Evolutionary conservation across 2,329 filamentous ascomycete genomes (phyloP).

Genomic region (Phoma sp.): DNA sequence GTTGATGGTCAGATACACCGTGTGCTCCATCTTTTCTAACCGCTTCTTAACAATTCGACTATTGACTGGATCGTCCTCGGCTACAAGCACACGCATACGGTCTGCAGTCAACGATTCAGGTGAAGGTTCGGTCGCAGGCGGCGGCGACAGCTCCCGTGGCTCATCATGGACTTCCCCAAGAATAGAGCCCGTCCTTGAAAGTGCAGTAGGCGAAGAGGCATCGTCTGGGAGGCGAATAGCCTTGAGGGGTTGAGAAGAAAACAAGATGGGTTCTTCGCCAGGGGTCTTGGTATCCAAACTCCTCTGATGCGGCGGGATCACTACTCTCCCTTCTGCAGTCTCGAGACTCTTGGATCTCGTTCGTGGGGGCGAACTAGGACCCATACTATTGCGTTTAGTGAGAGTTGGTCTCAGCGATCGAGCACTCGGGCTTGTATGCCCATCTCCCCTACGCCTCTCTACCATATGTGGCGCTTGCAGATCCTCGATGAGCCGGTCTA

Average conservation of each 20-base stretch:
- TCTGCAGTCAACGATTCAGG: constrained; percentile 41
- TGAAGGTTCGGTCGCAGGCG: constrained; percentile 3
- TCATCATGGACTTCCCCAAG: constrained; percentile 40
- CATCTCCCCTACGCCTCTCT: constrained; percentile 23
- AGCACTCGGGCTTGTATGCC: constrained; percentile 27
- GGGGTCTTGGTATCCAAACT: constrained; percentile 54
- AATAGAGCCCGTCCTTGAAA: constrained; percentile 30
- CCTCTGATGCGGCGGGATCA: constrained; percentile 38
- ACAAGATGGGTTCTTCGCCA: constrained; percentile 51
- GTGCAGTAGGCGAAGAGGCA: constrained; percentile 20
- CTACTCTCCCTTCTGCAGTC: constrained; percentile 11
- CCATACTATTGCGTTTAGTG: constrained; percentile 39
- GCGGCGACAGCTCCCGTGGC: constrained; percentile 16
- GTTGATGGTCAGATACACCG: constrained; percentile 76
- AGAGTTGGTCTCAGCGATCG: constrained; percentile 34
- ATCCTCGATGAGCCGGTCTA: constrained; percentile 75
- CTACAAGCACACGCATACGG: constrained; percentile 73
- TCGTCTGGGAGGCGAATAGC: constrained; percentile 59
- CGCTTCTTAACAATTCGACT: constrained; percentile 82
- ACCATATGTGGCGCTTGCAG: constrained; percentile 66
- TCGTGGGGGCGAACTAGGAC: constrained; percentile 15
- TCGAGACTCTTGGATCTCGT: constrained; percentile 41
- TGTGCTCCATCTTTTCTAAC: constrained; percentile 77
- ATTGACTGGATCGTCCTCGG: constrained; percentile 89
- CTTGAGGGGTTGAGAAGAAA: constrained; percentile 53